These are phyloP conservation scores for Carex pumila DNA, from an alignment of 176 grass and related monocot genomes.

Conservation along the genomic window DNA sequence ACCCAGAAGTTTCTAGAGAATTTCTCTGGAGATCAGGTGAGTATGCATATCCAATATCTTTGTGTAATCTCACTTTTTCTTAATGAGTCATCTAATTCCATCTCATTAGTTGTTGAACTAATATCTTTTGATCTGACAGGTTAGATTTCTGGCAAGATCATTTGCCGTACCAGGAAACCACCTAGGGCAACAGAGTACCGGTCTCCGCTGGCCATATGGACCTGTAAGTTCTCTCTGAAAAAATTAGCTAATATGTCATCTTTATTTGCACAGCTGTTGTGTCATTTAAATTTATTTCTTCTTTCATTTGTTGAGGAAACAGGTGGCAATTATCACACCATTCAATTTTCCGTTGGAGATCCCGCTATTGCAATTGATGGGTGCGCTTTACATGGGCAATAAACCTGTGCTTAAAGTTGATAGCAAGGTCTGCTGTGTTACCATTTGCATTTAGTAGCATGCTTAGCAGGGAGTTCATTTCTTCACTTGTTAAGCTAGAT, in stretches of 20 bases:
- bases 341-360: constrained; percentile 99
- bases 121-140: constrained; percentile 31
- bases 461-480: neutral
- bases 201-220: constrained; percentile 96
- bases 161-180: constrained; percentile 96
- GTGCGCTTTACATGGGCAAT: constrained; percentile 97
- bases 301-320: constrained; percentile 21
- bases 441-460: neutral
- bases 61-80: constrained; percentile 7
- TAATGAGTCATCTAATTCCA: neutral
- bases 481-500: neutral
- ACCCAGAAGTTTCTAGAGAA: constrained; percentile 95
- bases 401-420: constrained; percentile 97
- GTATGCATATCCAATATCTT: constrained; percentile 2
- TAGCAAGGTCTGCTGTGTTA: constrained; percentile 57
- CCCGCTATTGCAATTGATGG: constrained; percentile 88
- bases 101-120: neutral
- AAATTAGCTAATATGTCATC: neutral
- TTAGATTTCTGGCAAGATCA: constrained; percentile 85
- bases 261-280: neutral
- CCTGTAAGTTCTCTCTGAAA: constrained; percentile 49
- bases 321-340: constrained; percentile 94
- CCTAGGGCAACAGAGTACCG: constrained; percentile 83
- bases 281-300: constrained; percentile 4
- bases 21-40: constrained; percentile 93